Conservation (phyloP, 108 stramenopile genomes). For the Nannochloropsis salina region DNA sequence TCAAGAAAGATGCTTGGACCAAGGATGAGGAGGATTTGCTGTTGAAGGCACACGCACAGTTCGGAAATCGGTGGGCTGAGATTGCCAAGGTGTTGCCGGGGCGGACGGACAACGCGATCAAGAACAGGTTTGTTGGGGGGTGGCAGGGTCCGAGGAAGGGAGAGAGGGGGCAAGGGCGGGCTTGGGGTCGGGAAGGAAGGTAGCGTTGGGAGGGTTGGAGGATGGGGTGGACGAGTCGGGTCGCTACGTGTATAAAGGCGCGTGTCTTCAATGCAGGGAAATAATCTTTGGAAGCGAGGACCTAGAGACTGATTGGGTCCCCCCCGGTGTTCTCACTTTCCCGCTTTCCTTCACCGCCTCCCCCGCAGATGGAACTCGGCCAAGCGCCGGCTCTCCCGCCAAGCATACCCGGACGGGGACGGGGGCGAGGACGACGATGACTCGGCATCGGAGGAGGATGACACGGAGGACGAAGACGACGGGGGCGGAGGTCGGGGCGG, state of each 20-base stretch:
- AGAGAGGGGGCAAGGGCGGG: neutral
- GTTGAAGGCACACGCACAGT: slow-evolving; percentile 45
- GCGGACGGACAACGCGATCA: slow-evolving; percentile 95
- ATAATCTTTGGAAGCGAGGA: no score
- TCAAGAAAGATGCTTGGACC: slow-evolving; percentile 61
- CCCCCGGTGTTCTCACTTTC: neutral
- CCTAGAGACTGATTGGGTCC: no score
- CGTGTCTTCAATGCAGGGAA: no score
- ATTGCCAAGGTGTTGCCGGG: slow-evolving; percentile 87
- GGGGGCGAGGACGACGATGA: neutral
- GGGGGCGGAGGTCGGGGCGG: neutral
- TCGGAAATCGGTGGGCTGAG: slow-evolving; percentile 78
- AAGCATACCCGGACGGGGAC: neutral
- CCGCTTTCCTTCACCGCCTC: neutral
- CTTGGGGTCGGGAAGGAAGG: no score
- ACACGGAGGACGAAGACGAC: neutral
- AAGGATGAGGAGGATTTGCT: slow-evolving; percentile 54
- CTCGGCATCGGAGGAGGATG: neutral
- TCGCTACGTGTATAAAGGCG: neutral
- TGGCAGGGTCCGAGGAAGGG: neutral
- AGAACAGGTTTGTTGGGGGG: slow-evolving; percentile 61
- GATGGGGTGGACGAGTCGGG: neutral
- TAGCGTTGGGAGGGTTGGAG: neutral
- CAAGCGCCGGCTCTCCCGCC: slow-evolving; percentile 37
- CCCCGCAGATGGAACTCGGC: slow-evolving; percentile 48